phyloP scores from a whole-genome alignment of 164 flowering plant species.

The Nymphaea thermarum region DNA sequence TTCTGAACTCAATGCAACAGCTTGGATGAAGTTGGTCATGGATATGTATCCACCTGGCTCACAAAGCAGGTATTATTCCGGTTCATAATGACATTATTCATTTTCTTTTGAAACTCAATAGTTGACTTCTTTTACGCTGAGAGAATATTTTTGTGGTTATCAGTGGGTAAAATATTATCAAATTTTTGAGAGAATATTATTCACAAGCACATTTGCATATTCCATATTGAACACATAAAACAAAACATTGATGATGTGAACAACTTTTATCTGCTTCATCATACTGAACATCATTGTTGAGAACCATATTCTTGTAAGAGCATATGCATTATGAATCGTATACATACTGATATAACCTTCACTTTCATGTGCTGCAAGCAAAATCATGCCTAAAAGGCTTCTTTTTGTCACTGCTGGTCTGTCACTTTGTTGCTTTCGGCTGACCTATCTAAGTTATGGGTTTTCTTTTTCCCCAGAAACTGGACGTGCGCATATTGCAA shows the following conservation, averaged over 20 bases:
- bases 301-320: no score
- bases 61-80: slow-evolving; percentile 38
- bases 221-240: no score
- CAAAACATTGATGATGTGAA: no score
- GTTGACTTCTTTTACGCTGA: neutral
- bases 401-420: no score
- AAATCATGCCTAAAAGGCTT: no score
- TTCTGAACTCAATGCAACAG: slow-evolving; percentile 21
- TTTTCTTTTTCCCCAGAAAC: slow-evolving; percentile 41
- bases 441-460: slow-evolving; percentile 5
- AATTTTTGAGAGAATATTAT: neutral
- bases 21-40: slow-evolving; percentile 80
- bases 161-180: neutral
- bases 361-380: neutral
- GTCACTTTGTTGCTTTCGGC: neutral
- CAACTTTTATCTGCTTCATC: no score
- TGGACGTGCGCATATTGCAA: slow-evolving; percentile 77
- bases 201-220: neutral
- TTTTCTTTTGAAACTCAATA: neutral
- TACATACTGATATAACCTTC: neutral
- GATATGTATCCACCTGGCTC: slow-evolving; percentile 75
- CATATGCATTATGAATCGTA: neutral
- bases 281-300: no score
- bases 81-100: neutral
- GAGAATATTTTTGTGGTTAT: neutral